Base-by-base conservation (phyloP, 2,329 filamentous ascomycete genomes). In the Ophiostoma tasmaniense region DNA sequence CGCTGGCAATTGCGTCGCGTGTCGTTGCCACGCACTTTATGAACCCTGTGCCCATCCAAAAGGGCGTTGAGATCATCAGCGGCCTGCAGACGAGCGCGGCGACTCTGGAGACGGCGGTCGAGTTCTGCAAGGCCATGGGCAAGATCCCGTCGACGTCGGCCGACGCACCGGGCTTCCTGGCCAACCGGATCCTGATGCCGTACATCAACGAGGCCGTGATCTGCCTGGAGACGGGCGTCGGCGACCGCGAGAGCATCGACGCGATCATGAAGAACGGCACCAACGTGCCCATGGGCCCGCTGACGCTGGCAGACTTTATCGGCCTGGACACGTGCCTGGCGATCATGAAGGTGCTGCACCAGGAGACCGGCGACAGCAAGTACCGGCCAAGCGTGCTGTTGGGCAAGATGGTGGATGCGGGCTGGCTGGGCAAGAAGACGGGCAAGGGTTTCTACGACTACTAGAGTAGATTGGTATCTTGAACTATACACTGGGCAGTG, bases 181-280 rank as follows among this genome's bases (percentile, higher is more conserved):
- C 95, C 39, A 99, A 99, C 79, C 86, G 95, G 11, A 99, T 99
- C 71, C 82, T 99, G 70, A 99, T 99, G 95, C 95, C 95, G 0
- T 99, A 99, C 78, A 97, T 99, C 82, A 99, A 99, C 78, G 95
- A 99, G 81, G 95, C 96, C 10, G 84, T 99, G 74, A 94, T 97
- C 73, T 99, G 95, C 79, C 83, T 99, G 17, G 95, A 99, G 81
- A 97, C 95, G 0, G 91, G 92, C 2, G 88, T 99, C 0, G 95
- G 95, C 22, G 85, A 87, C 72, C 90, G 91, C 74, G 93, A 98
- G 76, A 91, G 94, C 72, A 99, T 99, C 73, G 95, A 99, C 77
- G 89, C 86, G 73, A 99, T 99, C 75, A 99, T 99, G 95, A 98
- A 97, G 86, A 97, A 97, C 75, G 95, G 95, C 64, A 99, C 95